Conservation (phyloP, 768 basidiomycete species). For the Termitomyces sp. region DNA sequence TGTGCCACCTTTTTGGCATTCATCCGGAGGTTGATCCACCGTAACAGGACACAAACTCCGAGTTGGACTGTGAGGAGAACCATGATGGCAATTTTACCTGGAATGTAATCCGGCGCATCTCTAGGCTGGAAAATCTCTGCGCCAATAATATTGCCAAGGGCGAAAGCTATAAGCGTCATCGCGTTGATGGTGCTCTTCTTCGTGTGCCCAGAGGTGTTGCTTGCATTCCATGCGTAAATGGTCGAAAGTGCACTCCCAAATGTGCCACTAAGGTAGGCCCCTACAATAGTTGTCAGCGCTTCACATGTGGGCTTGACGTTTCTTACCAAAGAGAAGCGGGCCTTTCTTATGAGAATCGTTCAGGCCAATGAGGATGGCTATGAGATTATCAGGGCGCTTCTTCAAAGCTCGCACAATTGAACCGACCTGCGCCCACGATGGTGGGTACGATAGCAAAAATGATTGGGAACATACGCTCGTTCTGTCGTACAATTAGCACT, state of each 20-base stretch:
- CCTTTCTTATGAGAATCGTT: slow-evolving; percentile 46
- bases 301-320: background rate
- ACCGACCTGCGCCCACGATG: slow-evolving; percentile 49
- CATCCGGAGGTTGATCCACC: slow-evolving; percentile 51
- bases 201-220: slow-evolving; percentile 61
- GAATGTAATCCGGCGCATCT: slow-evolving; percentile 60
- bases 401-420: background rate
- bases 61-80: slow-evolving; percentile 53
- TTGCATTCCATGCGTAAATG: slow-evolving; percentile 62
- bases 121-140: slow-evolving; percentile 60
- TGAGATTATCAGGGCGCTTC: background rate
- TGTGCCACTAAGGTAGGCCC: slow-evolving; percentile 45
- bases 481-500: slow-evolving; percentile 22
- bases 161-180: slow-evolving; percentile 52
- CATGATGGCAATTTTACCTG: slow-evolving; percentile 65
- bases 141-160: slow-evolving; percentile 59
- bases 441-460: slow-evolving; percentile 55
- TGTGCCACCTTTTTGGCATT: slow-evolving; percentile 42
- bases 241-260: slow-evolving; percentile 58
- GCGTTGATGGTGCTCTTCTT: slow-evolving; percentile 69
- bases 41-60: slow-evolving; percentile 41
- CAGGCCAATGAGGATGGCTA: slow-evolving; percentile 52
- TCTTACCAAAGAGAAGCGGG: slow-evolving; percentile 49
- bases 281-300: slow-evolving; percentile 22
- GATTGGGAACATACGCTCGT: slow-evolving; percentile 60